Evolutionary conservation across 106 monocot genomes (phyloP).

Genomic region (Platanthera guangdongensis): DNA sequence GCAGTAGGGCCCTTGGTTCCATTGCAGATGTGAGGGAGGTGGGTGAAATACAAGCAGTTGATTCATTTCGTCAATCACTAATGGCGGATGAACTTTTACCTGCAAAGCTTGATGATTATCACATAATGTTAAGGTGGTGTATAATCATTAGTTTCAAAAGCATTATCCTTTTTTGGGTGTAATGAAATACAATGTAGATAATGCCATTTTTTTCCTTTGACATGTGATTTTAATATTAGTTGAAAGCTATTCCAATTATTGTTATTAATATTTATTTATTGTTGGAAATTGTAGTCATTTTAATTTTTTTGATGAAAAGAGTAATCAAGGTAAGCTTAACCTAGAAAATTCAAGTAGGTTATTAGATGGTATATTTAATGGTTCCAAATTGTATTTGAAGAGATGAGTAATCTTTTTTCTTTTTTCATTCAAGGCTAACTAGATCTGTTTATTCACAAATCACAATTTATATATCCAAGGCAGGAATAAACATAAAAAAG

Average conservation of each 20-base stretch:
- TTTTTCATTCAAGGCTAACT: too few species aligned
- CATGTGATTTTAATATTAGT: background rate
- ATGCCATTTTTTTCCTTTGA: background rate
- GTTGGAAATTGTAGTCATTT: background rate
- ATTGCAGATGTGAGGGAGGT: constrained; percentile 75
- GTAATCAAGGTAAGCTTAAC: background rate
- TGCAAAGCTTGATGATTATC: constrained; percentile 68
- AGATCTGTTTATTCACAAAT: too few species aligned
- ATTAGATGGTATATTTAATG: background rate
- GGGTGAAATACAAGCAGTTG: constrained; percentile 64
- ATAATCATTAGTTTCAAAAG: background rate
- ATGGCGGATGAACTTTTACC: constrained; percentile 63
- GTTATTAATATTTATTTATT: background rate
- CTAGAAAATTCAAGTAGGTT: background rate
- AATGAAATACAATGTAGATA: background rate
- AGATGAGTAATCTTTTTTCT: too few species aligned
- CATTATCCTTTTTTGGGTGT: background rate
- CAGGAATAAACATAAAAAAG: too few species aligned
- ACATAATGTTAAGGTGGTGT: constrained; percentile 66
- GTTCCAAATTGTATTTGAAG: too few species aligned
- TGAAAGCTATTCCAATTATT: background rate
- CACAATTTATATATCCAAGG: too few species aligned
- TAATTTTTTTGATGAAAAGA: background rate
- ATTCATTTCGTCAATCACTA: constrained; percentile 56
- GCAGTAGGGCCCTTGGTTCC: constrained; percentile 23